Conservation (phyloP, 2,329 filamentous ascomycete genomes). For the Ophidiomyces ophidiicola region DNA sequence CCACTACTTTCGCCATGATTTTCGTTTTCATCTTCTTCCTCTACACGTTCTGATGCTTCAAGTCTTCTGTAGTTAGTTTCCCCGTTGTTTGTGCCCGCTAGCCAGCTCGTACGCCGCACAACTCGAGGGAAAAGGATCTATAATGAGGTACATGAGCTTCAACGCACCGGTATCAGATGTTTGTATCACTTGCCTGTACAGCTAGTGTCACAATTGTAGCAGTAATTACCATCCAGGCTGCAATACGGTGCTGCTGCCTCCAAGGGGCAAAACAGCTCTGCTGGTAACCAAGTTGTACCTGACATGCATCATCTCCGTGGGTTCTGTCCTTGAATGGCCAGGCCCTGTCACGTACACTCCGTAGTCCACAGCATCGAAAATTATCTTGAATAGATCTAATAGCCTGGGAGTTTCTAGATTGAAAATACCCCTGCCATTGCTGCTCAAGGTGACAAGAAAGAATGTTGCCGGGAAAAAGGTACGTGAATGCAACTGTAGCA, state of each 20-base stretch:
- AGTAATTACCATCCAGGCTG: slow-evolving; percentile 11
- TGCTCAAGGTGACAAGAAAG: slow-evolving; percentile 11
- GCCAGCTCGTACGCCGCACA: too few species aligned
- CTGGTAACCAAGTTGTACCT: slow-evolving; percentile 8
- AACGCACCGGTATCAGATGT: too few species aligned
- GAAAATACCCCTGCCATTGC: slow-evolving; percentile 13
- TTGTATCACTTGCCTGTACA: slow-evolving; percentile 7
- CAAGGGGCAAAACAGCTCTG: slow-evolving; percentile 10
- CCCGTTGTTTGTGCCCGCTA: too few species aligned
- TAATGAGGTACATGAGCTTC: slow-evolving; percentile 28
- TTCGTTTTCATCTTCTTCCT: too few species aligned
- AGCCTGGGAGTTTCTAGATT: slow-evolving; percentile 10
- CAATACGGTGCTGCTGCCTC: slow-evolving; percentile 2
- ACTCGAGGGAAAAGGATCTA: not conserved
- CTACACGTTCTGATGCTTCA: too few species aligned
- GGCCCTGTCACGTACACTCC: slow-evolving; percentile 10
- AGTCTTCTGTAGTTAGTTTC: too few species aligned
- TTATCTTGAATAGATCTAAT: slow-evolving; percentile 13
- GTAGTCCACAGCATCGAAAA: slow-evolving; percentile 13
- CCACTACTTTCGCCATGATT: too few species aligned
- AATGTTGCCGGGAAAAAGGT: slow-evolving; percentile 8
- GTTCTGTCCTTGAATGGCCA: slow-evolving; percentile 11
- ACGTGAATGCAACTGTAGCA: slow-evolving; percentile 10
- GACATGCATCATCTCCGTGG: slow-evolving; percentile 8
- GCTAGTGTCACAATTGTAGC: slow-evolving; percentile 6